Conservation (phyloP, 805 yeast species). For the Hagleromyces aurorensis region DNA sequence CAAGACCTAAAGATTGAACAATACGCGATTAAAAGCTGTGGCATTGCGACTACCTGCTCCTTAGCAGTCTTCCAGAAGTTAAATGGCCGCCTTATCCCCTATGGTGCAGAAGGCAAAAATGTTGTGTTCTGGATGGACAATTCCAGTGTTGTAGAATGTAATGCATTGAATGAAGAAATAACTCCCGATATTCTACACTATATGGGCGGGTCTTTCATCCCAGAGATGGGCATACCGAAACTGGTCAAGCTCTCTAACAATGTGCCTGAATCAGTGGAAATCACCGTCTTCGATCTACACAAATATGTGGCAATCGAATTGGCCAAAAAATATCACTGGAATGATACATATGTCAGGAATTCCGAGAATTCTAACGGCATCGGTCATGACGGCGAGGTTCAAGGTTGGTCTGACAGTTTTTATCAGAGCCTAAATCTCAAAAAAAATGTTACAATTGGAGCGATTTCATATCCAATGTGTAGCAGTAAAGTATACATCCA, state of each 20-base stretch:
- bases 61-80: slow-evolving; percentile 38
- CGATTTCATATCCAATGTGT: too few relatives aligned
- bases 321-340: slow-evolving; percentile 15
- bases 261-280: slow-evolving; percentile 11
- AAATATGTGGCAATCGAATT: slow-evolving; percentile 35
- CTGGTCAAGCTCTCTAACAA: slow-evolving; percentile 33
- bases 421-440: slow-evolving; percentile 19
- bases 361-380: slow-evolving; percentile 17
- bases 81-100: slow-evolving; percentile 21
- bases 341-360: slow-evolving; percentile 1
- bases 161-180: slow-evolving; percentile 25
- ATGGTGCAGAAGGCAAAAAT: slow-evolving; percentile 32
- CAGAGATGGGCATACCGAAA: slow-evolving; percentile 55
- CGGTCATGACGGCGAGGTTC: slow-evolving; percentile 51
- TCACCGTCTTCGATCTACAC: slow-evolving; percentile 43
- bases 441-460: slow-evolving; percentile 23
- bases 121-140: slow-evolving; percentile 57
- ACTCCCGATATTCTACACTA: slow-evolving; percentile 12
- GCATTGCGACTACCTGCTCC: slow-evolving; percentile 53
- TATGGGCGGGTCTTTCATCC: slow-evolving; percentile 41
- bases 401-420: slow-evolving; percentile 40
- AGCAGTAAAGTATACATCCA: too few relatives aligned
- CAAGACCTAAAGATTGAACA: slow-evolving; percentile 3
- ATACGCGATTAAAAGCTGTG: slow-evolving; percentile 23
- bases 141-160: slow-evolving; percentile 33